Conservation (phyloP, 73 alveolate species). For the Tetrahymena borealis region DNA sequence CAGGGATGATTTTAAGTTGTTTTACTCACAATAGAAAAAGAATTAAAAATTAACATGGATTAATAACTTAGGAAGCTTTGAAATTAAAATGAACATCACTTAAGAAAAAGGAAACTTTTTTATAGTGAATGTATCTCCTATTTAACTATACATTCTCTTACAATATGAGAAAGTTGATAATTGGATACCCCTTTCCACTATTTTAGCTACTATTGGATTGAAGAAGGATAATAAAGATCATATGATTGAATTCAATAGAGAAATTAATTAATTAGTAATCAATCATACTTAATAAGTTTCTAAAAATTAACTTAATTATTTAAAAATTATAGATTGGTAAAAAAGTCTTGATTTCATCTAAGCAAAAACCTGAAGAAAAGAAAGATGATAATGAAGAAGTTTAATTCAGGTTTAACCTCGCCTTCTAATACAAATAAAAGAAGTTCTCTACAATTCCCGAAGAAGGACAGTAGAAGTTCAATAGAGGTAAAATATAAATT, state of each 20-base stretch:
- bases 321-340: background rate
- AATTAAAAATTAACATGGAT: background rate
- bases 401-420: slow-evolving; percentile 43
- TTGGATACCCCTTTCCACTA: background rate
- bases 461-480: background rate
- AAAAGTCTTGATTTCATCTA: background rate
- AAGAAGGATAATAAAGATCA: background rate
- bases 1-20: background rate
- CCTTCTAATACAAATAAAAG: background rate
- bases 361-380: background rate
- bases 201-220: background rate
- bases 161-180: background rate
- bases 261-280: background rate
- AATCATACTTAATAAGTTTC: background rate
- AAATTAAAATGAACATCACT: background rate
- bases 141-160: background rate
- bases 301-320: background rate
- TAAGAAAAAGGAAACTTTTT: background rate
- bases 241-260: background rate
- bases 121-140: background rate
- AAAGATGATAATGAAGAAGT: slow-evolving; percentile 53
- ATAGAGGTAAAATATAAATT: background rate
- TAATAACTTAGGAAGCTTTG: background rate
- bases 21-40: background rate
- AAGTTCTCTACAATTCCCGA: background rate